Evolutionary conservation across 768 basidiomycete genomes (phyloP).

Genomic region (Auricularia cornea): DNA sequence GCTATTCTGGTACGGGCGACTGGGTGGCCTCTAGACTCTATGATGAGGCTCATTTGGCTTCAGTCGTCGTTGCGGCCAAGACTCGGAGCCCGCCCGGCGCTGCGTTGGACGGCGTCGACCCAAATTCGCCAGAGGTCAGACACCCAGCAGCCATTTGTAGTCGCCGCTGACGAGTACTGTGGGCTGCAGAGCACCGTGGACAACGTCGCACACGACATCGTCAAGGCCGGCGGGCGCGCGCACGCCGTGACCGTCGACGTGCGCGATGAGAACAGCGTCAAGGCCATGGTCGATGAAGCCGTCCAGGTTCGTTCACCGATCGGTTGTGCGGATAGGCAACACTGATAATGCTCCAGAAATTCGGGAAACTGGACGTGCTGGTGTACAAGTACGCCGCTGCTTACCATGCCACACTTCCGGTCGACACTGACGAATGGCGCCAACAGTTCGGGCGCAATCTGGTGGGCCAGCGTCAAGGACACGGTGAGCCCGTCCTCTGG

Average conservation of each 20-base stretch:
- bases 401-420: no score
- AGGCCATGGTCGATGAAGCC: neutral
- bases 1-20: neutral
- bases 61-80: neutral
- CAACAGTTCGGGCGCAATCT: neutral
- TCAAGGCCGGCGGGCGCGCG: neutral
- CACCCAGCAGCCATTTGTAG: no score
- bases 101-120: neutral
- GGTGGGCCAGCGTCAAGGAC: neutral
- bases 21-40: no score
- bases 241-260: neutral
- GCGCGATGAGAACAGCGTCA: neutral
- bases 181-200: neutral
- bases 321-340: no score
- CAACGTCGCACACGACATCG: neutral
- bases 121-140: neutral
- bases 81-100: neutral
- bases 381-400: neutral
- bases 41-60: neutral
- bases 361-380: neutral
- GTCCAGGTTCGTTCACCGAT: neutral
- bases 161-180: no score
- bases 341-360: neutral
- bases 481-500: neutral
- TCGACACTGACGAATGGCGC: neutral